phyloP scores from a whole-genome alignment of 1,284 basidiomycete genomes.

The Irpex lacteus region DNA sequence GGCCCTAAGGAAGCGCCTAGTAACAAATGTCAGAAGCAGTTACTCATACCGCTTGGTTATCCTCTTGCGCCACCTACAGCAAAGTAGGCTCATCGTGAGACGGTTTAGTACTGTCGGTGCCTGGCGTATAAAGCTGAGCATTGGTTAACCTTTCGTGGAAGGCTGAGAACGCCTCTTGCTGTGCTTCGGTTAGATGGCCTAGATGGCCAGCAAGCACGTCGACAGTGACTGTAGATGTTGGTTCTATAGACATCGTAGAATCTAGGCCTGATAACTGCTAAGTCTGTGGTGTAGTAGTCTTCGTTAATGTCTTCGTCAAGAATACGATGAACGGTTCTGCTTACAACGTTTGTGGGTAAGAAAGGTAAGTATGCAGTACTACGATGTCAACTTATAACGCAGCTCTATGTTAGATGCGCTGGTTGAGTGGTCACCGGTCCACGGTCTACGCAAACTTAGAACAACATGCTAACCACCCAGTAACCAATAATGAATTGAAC shows the following conservation, averaged over 20 bases:
- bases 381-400: too few relatives aligned
- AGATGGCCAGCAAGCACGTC: constrained; percentile 48
- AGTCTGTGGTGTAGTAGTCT: too few relatives aligned
- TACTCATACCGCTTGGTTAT: not conserved
- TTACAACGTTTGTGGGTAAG: too few relatives aligned
- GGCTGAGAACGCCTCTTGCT: constrained; percentile 42
- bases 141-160: constrained; percentile 53
- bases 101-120: constrained; percentile 13
- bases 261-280: not conserved
- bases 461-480: too few relatives aligned
- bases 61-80: constrained; percentile 41
- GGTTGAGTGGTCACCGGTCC: too few relatives aligned
- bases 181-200: constrained; percentile 47
- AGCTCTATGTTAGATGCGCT: too few relatives aligned
- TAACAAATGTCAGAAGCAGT: not conserved
- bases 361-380: too few relatives aligned
- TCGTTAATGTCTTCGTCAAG: too few relatives aligned
- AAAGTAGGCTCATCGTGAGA: constrained; percentile 68
- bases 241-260: constrained; percentile 14
- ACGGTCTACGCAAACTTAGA: too few relatives aligned
- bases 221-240: constrained; percentile 18
- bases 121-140: constrained; percentile 49
- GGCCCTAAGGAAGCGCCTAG: constrained; percentile 75
- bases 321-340: too few relatives aligned
- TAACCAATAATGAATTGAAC: too few relatives aligned